Evolutionary conservation across 2,329 filamentous ascomycete species (phyloP), one percentile per base, ranked within the genome.

Genomic region (Mycosphaerelloides madeirae): DNA sequence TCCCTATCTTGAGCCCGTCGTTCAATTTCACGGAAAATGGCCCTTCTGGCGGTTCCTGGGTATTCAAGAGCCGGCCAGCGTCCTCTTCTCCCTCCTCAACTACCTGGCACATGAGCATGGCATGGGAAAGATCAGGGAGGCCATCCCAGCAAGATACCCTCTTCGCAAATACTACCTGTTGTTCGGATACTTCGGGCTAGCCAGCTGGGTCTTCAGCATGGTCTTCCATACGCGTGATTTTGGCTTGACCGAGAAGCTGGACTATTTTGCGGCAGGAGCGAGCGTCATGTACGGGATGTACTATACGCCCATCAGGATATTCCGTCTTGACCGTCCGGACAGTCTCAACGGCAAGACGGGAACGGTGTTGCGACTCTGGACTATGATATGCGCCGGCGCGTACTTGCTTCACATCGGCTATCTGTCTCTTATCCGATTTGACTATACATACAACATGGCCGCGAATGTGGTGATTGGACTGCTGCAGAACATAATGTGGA

Each of bases 21-120:
- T 91, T 44, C 93, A 98, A 70, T 98, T 90, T 74, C 89, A 98
- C 72, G 93, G 93, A 25, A 98, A 98, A 78, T 98, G 93, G 93
- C 93, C 93, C 31, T 98, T 98, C 71, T 76, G 83, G 66, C 86
- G 93, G 55, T 78, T 96, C 61, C 69, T 94, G 42, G 93, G 93
- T 65, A 85, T 95, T 73, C 93, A 98, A 71, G 93, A 98, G 71
- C 89, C 91, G 47, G 88, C 90, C 66, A 89, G 84, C 39, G 91
- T 97, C 55, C 74, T 96, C 62, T 98, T 96, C 76, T 95, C 87
- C 54, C 75, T 95, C 40, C 79, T 94, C 62, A 98, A 98, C 75
- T 84, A 93, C 61, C 78, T 84, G 56, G 91, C 90, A 12, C 93
- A 98, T 72, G 79, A 81, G 63, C 69, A 80, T 56, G 93, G 93